phyloP scores from a whole-genome alignment of 2,329 filamentous ascomycete species.

The Apiospora sp. region DNA sequence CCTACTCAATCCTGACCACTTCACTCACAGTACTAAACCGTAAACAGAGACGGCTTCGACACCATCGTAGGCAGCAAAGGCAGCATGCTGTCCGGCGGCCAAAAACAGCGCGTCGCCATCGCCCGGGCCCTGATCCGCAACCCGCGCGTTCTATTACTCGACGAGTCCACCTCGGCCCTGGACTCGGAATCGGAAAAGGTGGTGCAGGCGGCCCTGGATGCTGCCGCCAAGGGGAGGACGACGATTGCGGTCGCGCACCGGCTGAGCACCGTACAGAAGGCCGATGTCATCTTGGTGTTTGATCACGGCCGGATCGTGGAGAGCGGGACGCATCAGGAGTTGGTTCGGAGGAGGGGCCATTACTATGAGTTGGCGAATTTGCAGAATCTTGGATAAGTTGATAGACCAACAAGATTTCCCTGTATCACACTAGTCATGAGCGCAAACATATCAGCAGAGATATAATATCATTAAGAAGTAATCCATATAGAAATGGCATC shows the following conservation, averaged over 20 bases:
- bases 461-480: too few species aligned
- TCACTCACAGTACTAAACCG: too few species aligned
- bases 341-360: conserved; percentile 73
- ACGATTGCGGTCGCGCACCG: conserved; percentile 95
- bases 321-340: conserved; percentile 77
- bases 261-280: conserved; percentile 90
- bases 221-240: conserved; percentile 82
- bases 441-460: too few species aligned
- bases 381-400: conserved; percentile 69
- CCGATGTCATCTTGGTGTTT: conserved; percentile 96
- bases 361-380: conserved; percentile 83
- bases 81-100: conserved; percentile 84
- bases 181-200: conserved; percentile 81
- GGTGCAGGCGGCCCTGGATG: conserved; percentile 81
- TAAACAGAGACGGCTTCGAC: conserved; percentile 74
- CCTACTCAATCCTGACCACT: too few species aligned
- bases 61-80: conserved; percentile 90
- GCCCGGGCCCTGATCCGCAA: conserved; percentile 88
- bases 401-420: background rate
- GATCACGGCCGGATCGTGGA: conserved; percentile 88
- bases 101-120: conserved; percentile 94
- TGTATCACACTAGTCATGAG: background rate
- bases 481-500: too few species aligned
- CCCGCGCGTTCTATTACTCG: conserved; percentile 83
- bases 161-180: conserved; percentile 81